Conservation (phyloP, 306 rosid species). For the Dalbergia cultrata region DNA sequence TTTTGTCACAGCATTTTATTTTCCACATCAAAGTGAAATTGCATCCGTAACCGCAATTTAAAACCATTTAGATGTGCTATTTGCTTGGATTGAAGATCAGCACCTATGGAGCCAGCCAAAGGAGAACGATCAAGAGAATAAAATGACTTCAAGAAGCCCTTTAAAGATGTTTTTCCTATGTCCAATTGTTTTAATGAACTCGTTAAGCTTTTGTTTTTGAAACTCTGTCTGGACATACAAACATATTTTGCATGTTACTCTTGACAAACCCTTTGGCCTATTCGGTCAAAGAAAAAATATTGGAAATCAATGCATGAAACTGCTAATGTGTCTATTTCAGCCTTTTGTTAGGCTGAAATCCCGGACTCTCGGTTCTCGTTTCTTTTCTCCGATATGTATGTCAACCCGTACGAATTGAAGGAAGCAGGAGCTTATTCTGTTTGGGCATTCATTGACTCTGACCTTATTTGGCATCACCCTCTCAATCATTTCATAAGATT, state of each 20-base stretch:
- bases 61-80: too few species aligned
- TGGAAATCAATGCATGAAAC: not conserved
- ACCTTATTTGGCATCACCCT: constrained; percentile 4
- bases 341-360: constrained; percentile 1
- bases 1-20: too few species aligned
- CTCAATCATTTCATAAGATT: constrained; percentile 8
- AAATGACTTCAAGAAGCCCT: constrained; percentile 1
- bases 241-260: constrained; percentile 4
- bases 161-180: constrained; percentile 19
- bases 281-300: not conserved
- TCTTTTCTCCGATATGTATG: constrained; percentile 5
- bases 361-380: constrained; percentile 6
- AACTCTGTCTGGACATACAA: constrained; percentile 43
- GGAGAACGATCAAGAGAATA: not conserved
- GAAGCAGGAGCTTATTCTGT: constrained; percentile 19
- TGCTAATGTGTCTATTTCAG: constrained; percentile 32
- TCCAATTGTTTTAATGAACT: constrained; percentile 16
- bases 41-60: too few species aligned
- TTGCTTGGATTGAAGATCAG: not conserved
- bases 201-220: not conserved
- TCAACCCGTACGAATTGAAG: constrained; percentile 22
- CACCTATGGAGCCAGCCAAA: not conserved
- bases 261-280: not conserved
- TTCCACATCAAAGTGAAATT: too few species aligned
- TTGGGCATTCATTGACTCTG: not conserved